phyloP scores from a whole-genome alignment of 768 basidiomycete genomes.

The button mushroom (Agaricus bisporus) region DNA sequence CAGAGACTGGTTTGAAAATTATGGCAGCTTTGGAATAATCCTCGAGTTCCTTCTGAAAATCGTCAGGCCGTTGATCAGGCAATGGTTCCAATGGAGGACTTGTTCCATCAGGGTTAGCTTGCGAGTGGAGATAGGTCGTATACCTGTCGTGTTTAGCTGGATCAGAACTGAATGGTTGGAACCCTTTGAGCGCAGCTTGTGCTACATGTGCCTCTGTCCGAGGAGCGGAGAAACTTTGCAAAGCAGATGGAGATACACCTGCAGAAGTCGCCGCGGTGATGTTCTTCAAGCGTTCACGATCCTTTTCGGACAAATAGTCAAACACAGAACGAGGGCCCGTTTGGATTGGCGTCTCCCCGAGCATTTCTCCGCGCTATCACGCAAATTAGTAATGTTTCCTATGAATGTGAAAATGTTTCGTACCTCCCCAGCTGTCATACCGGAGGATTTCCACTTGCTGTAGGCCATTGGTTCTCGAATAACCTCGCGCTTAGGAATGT shows the following conservation, averaged over 20 bases:
- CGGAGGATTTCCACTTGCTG: constrained; percentile 43
- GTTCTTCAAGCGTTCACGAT: constrained; percentile 75
- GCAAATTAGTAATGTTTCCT: neutral
- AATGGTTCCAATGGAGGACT: constrained; percentile 44
- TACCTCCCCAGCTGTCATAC: constrained; percentile 70
- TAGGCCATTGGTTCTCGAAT: constrained; percentile 25
- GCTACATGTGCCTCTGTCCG: constrained; percentile 73
- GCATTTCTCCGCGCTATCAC: constrained; percentile 66
- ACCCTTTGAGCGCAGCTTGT: constrained; percentile 81
- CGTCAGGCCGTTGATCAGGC: constrained; percentile 54
- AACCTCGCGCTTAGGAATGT: constrained; percentile 20
- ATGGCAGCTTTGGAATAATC: constrained; percentile 85
- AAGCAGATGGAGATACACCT: constrained; percentile 17
- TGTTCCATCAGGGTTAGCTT: constrained; percentile 43
- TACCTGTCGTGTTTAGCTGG: constrained; percentile 83
- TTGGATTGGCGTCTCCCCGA: constrained; percentile 77
- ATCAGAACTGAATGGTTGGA: constrained; percentile 80
- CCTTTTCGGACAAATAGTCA: constrained; percentile 90
- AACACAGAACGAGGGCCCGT: constrained; percentile 79
- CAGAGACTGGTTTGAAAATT: constrained; percentile 87
- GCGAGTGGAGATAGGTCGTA: constrained; percentile 70
- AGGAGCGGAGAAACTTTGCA: constrained; percentile 27
- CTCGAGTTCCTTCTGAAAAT: constrained; percentile 74
- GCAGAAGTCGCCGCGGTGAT: constrained; percentile 30
- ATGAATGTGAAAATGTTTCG: constrained; percentile 17